phyloP scores from a whole-genome alignment of 2,329 filamentous ascomycete species.

The Trichoderma breve region DNA sequence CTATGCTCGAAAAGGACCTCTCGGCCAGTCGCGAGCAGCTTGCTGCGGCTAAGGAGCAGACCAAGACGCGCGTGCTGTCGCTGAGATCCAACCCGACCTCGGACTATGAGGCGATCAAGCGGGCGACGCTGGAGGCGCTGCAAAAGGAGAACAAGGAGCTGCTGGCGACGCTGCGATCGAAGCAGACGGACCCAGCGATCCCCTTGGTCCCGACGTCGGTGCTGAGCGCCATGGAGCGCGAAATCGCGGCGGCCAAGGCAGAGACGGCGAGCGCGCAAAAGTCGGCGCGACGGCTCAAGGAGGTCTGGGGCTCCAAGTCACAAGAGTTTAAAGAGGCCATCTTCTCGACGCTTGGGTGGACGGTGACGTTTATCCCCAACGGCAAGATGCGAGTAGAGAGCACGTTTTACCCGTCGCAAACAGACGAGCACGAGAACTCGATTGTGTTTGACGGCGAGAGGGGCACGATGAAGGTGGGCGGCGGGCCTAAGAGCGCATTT shows the following conservation, averaged over 20 bases:
- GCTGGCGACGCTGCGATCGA: conserved; percentile 64
- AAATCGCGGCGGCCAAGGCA: conserved; percentile 68
- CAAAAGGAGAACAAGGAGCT: conserved; percentile 82
- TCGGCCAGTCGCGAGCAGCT: conserved; percentile 72
- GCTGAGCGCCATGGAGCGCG: conserved; percentile 70
- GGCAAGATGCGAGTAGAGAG: conserved; percentile 90
- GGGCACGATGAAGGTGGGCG: conserved; percentile 96
- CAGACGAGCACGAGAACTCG: conserved; percentile 68
- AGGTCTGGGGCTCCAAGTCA: conserved; percentile 89
- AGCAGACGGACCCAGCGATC: conserved; percentile 40
- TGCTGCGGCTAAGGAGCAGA: conserved; percentile 60
- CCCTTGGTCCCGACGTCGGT: conserved; percentile 73
- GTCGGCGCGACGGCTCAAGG: conserved; percentile 78
- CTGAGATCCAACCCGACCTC: conserved; percentile 91
- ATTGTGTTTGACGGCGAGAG: conserved; percentile 89
- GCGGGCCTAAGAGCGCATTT: conserved; percentile 83
- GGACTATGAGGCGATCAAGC: conserved; percentile 79
- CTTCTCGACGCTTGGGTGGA: conserved; percentile 88
- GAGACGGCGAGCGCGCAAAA: conserved; percentile 76
- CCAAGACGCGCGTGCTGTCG: conserved; percentile 78
- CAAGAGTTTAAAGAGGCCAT: conserved; percentile 95
- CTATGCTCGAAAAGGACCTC: conserved; percentile 73
- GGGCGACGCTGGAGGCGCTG: conserved; percentile 72
- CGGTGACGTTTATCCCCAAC: conserved; percentile 94
- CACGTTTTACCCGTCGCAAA: conserved; percentile 72